These are phyloP conservation scores for Leptosphaerulina australis DNA, from an alignment of 2,329 filamentous ascomycete species.

Conservation along the genomic window DNA sequence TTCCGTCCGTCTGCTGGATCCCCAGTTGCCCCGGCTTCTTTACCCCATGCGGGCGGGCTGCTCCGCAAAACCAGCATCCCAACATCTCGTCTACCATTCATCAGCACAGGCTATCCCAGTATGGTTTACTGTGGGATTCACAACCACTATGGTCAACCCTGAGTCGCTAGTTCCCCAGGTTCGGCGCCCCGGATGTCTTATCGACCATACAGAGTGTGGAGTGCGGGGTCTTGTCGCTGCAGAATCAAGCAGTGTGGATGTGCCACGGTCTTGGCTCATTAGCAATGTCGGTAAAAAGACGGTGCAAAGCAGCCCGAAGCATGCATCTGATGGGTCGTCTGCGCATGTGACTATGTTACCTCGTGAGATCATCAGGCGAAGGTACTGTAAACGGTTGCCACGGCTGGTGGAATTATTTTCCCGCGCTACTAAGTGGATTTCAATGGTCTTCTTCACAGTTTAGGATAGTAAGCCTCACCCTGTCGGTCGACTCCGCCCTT, in stretches of 20 bases:
- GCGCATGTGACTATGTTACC: conserved; percentile 28
- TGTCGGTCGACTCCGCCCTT: conserved; percentile 11
- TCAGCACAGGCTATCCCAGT: conserved; percentile 5
- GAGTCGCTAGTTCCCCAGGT: conserved; percentile 22
- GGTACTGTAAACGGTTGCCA: conserved; percentile 13
- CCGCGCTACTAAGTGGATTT: conserved; percentile 14
- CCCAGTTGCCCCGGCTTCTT: conserved; percentile 26
- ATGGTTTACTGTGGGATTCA: conserved; percentile 19
- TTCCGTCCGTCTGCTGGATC: conserved; percentile 23
- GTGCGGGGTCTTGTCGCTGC: conserved; percentile 20
- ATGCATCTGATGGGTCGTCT: conserved; percentile 19
- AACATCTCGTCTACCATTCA: conserved; percentile 20
- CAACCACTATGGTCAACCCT: not conserved
- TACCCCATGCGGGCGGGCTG: conserved; percentile 29
- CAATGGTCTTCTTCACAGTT: conserved; percentile 21
- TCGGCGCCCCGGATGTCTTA: conserved; percentile 17
- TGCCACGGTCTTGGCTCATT: conserved; percentile 31
- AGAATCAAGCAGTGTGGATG: conserved; percentile 32
- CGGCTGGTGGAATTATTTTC: conserved; percentile 36
- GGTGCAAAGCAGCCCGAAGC: conserved; percentile 31
- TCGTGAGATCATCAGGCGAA: conserved; percentile 29
- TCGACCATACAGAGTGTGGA: conserved; percentile 28
- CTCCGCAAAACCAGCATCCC: conserved; percentile 30
- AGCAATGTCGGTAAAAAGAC: conserved; percentile 21
- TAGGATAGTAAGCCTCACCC: conserved; percentile 8